Conservation (phyloP, 257 asterid genomes). For the Ilex aquifolium region DNA sequence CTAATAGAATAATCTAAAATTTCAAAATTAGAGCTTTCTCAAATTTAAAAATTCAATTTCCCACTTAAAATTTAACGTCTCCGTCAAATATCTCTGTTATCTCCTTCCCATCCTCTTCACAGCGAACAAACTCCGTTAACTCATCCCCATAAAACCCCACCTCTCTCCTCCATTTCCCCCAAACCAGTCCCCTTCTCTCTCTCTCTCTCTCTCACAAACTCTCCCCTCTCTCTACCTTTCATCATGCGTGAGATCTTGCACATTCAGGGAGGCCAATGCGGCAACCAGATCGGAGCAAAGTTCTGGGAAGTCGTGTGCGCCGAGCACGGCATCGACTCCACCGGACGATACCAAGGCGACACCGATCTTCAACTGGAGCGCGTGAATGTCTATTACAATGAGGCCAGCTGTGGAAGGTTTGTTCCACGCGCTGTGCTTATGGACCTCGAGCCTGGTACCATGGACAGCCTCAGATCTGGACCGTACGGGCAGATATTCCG, state of each 20-base stretch:
- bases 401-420: not conserved
- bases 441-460: slow-evolving; percentile 1
- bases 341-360: not conserved
- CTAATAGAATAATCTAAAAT: too few species aligned
- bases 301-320: slow-evolving; percentile 3
- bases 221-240: not conserved
- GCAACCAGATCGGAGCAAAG: slow-evolving; percentile 6
- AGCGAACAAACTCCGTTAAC: too few species aligned
- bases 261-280: slow-evolving; percentile 4
- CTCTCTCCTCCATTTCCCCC: not conserved
- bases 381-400: not conserved
- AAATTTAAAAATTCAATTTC: too few species aligned
- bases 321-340: slow-evolving; percentile 1
- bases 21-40: too few species aligned
- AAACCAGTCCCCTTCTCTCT: not conserved
- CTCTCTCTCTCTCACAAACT: not conserved
- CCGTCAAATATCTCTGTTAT: not conserved
- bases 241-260: slow-evolving; percentile 1
- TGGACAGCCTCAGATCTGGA: slow-evolving; percentile 3
- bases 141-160: not conserved
- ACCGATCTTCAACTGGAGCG: not conserved
- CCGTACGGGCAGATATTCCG: slow-evolving; percentile 1
- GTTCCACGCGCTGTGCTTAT: slow-evolving; percentile 2
- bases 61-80: not conserved
- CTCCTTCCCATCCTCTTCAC: not conserved